Evolutionary conservation across 2,329 filamentous ascomycete genomes (phyloP), one percentile per base, ranked within the genome.

Genomic region (Cryphonectria carpinicola): DNA sequence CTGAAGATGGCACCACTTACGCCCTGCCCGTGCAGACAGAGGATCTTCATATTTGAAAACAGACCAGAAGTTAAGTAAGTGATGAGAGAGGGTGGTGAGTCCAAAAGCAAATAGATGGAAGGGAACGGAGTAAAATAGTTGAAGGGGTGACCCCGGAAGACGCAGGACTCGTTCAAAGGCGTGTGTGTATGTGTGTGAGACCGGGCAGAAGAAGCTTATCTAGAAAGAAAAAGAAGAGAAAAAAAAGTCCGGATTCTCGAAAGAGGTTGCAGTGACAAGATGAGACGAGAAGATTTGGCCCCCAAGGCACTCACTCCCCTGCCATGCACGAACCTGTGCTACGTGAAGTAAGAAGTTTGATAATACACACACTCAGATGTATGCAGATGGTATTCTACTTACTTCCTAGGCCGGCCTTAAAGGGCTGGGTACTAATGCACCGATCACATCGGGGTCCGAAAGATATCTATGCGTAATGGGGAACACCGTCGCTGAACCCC

Each of bases 11-110:
- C 71, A 72, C 73, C 80, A 71, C 79, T 81, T 35, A 80, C 81
- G 72, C 80, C 80, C 54, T 77, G 77, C 52, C 80, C 80, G 72
- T 82, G 80, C 7, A 82, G 79, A 71, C 78, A 78, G 60, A 82
- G 80, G 43, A 81, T 71, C 63, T 73, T 77, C 77, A 81, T 81
- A 17, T 7, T 52, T 49, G 43, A 19, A 28, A 28, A 49, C 46
- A 49, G 46, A n/a, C 7, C 22, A 49, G 46, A 49, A 49, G 46
- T 7, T 49, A 49, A n/a, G 46, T 49, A 49, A n/a, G 46, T 49
- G 22, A 11, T 8, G 4, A 17, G n/a, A 17, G n/a, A 11, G 28
- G 43, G 22, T 43, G 41, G 63, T 7, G 28, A 6, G 4, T 14
- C 35, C 32, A 25, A 37, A 43, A 4, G 19, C 17, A 43, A 65